Percentiles rank a stretch among this genome's conserved stretches.
These are phyloP conservation scores for Lantana camara DNA, from an alignment of 257 asterid genomes.

Conservation along the genomic window DNA sequence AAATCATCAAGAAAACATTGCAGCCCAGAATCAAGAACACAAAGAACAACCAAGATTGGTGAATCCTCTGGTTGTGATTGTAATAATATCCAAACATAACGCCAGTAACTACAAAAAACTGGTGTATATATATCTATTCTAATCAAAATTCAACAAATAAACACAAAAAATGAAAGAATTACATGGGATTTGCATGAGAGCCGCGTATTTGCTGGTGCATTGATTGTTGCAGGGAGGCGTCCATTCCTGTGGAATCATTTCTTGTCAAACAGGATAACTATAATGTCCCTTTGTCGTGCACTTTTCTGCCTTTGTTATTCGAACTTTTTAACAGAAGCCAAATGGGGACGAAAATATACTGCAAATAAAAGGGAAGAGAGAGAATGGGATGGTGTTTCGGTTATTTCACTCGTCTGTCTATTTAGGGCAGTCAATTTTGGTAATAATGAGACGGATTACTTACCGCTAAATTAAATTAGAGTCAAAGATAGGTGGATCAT, in stretches of 20 bases:
- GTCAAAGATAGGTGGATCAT: no score
- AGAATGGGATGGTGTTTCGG: slow-evolving; percentile 13
- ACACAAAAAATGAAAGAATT: neutral
- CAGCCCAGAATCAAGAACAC: neutral
- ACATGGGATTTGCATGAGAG: slow-evolving; percentile 88
- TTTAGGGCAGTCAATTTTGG: slow-evolving; percentile 6
- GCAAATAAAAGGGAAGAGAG: slow-evolving; percentile 12
- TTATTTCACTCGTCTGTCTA: slow-evolving; percentile 3
- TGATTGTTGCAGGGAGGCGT: slow-evolving; percentile 80
- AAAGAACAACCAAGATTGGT: slow-evolving; percentile 1
- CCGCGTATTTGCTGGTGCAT: slow-evolving; percentile 77
- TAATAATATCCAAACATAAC: neutral
- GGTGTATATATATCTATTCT: no score
- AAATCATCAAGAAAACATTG: neutral
- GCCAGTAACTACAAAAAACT: no score
- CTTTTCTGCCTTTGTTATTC: neutral
- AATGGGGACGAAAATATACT: neutral
- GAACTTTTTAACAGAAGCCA: neutral
- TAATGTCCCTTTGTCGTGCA: neutral
- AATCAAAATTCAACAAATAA: no score
- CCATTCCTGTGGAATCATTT: slow-evolving; percentile 72
- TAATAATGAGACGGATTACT: no score
- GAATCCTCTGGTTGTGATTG: neutral
- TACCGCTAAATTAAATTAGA: no score
- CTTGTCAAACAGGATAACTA: neutral